These are phyloP conservation scores for Microthlaspi erraticum DNA, from an alignment of 345 rosid species.

Conservation along the genomic window DNA sequence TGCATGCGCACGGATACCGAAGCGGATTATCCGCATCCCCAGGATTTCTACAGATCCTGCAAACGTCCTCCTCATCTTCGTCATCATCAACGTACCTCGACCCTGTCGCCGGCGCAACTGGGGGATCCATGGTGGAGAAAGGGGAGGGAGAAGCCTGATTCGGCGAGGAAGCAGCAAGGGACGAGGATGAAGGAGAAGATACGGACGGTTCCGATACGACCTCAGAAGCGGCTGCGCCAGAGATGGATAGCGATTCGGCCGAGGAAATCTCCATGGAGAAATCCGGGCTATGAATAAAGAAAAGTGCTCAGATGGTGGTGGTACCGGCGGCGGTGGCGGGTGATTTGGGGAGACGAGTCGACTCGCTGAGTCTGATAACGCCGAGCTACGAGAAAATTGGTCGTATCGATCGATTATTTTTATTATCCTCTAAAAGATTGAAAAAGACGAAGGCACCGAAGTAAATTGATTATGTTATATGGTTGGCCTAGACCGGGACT, in stretches of 20 bases:
- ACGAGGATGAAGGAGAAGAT: slow-evolving; percentile 40
- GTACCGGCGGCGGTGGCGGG: slow-evolving; percentile 7
- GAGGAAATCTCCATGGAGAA: slow-evolving; percentile 51
- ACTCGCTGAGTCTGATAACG: slow-evolving; percentile 44
- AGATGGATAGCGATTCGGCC: slow-evolving; percentile 41
- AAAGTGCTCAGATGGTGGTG: slow-evolving; percentile 4
- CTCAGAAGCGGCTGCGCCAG: slow-evolving; percentile 41
- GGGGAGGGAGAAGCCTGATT: slow-evolving; percentile 39
- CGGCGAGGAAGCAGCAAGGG: slow-evolving; percentile 42
- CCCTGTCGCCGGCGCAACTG: slow-evolving; percentile 23
- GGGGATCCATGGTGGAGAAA: slow-evolving; percentile 36
- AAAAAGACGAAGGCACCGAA: slow-evolving; percentile 20
- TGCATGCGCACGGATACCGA: slow-evolving; percentile 94
- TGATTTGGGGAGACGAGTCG: slow-evolving; percentile 30
- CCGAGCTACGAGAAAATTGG: slow-evolving; percentile 28
- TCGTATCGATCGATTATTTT: slow-evolving; percentile 25
- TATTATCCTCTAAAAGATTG: slow-evolving; percentile 8
- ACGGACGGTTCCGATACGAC: slow-evolving; percentile 35
- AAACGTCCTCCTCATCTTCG: slow-evolving; percentile 93
- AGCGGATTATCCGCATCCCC: slow-evolving; percentile 94
- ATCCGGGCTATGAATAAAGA: slow-evolving; percentile 15
- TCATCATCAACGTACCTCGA: slow-evolving; percentile 63
- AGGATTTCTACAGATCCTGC: slow-evolving; percentile 98
- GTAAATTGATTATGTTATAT: slow-evolving; percentile 18
- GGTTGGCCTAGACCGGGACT: slow-evolving; percentile 19